Evolutionary conservation across 2,329 filamentous ascomycete genomes (phyloP), one percentile per base, ranked within the genome.

Genomic region (Fusarium fujikuroi): DNA sequence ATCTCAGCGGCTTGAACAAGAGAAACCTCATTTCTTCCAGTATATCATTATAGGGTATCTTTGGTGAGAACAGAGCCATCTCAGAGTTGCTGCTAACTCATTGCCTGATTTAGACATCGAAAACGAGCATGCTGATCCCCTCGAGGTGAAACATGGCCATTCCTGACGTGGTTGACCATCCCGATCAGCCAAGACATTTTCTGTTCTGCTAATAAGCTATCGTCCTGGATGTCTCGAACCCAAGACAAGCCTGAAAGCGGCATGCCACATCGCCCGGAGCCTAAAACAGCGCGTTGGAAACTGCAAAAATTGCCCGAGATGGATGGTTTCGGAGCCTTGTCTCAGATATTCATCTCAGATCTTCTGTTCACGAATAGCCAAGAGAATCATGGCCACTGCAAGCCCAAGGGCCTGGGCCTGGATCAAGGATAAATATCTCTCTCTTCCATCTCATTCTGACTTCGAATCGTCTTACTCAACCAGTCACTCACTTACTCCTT

Each of bases 401-500:
- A 66, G 18, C 18, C n/a, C 23, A 32, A 36, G 42, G 47, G 60
- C 37, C 43, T 15, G 36, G 32, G 47, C 9, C 28, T 46, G 28
- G 40, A 21, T 23, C 23, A 53, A 40, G 57, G 54, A 63, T 66
- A 70, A 73, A 70, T 71, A 67, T 28, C n/a, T 30, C 49, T 49
- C 14, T 23, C 10, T 12, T 43, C 30, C 25, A 52, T 57, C 40
- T 10, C 37, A 36, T 25, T n/a, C 18, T 44, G 19, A 40, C n/a
- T 37, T 37, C 21, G 40, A 47, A 25, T 34, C 49, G 37, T 69
- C 28, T 49, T 36, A 32, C 42, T 42, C 42, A 40, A 30, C 58
- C 46, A 52, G 37, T 57, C 70, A 54, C 42, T 71, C 70, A 49
- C 46, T 69, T 47, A 65, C 50, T 63, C 46, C 52, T 67, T 67